Conservation (phyloP, 2,329 filamentous ascomycete species). For the Xylariaceae sp. region DNA sequence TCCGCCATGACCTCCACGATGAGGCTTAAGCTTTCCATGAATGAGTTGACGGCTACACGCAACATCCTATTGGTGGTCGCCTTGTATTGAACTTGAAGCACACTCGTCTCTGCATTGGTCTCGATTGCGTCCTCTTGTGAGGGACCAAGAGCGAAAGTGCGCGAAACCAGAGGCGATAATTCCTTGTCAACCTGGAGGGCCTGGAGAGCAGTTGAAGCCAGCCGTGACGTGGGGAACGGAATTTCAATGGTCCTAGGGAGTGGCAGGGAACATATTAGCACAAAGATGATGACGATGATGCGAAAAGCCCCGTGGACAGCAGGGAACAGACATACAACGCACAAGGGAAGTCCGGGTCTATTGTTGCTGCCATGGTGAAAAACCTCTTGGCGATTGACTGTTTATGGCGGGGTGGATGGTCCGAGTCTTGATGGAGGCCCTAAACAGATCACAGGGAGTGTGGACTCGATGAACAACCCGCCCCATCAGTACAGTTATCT, state of each 20-base stretch:
- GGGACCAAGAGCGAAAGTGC: slow-evolving; percentile 59
- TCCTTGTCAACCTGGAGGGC: slow-evolving; percentile 83
- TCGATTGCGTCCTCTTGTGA: slow-evolving; percentile 23
- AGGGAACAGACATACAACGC: slow-evolving; percentile 50
- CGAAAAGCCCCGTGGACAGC: background rate
- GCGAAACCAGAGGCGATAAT: slow-evolving; percentile 75
- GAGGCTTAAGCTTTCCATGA: slow-evolving; percentile 84
- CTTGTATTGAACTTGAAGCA: slow-evolving; percentile 71
- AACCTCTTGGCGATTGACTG: background rate
- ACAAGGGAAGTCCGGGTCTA: slow-evolving; percentile 56
- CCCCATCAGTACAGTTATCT: too few relatives aligned
- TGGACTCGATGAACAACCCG: background rate
- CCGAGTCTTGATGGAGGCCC: background rate
- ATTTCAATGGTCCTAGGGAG: slow-evolving; percentile 62
- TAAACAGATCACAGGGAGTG: slow-evolving; percentile 10
- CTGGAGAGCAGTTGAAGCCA: slow-evolving; percentile 70
- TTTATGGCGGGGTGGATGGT: background rate
- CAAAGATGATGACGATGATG: slow-evolving; percentile 9
- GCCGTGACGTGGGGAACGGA: slow-evolving; percentile 74
- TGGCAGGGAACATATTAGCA: slow-evolving; percentile 27
- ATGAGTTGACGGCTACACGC: slow-evolving; percentile 90
- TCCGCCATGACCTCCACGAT: slow-evolving; percentile 88
- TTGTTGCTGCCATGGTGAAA: slow-evolving; percentile 38
- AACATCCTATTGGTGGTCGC: slow-evolving; percentile 96
- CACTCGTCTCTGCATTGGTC: slow-evolving; percentile 32